phyloP scores from a whole-genome alignment of 352 stramenopile genomes.

The Globisporangium mamillatum region DNA sequence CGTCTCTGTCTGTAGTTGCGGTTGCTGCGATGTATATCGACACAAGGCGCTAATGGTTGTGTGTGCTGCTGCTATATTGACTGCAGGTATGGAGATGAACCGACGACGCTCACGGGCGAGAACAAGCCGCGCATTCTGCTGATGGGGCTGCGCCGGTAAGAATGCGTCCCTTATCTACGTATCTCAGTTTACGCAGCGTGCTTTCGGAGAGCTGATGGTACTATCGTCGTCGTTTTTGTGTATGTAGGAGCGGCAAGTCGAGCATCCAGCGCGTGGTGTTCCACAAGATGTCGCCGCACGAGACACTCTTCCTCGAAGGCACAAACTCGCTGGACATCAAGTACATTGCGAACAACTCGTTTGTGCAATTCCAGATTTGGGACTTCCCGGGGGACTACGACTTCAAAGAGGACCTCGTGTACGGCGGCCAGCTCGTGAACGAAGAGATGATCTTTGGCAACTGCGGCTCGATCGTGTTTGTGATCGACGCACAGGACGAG shows the following conservation, averaged over 20 bases:
- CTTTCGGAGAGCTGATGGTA: background rate
- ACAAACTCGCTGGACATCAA: conserved; percentile 90
- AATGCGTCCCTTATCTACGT: background rate
- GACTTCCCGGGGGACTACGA: conserved; percentile 97
- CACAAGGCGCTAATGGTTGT: background rate
- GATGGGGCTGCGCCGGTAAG: conserved; percentile 93
- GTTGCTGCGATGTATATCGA: background rate
- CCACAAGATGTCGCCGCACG: conserved; percentile 97
- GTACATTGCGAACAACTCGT: conserved; percentile 97
- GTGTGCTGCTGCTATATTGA: background rate
- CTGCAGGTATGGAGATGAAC: conserved; percentile 66
- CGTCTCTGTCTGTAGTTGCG: background rate
- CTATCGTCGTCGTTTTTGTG: background rate
- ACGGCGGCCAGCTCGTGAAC: conserved; percentile 85
- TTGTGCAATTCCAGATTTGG: conserved; percentile 99
- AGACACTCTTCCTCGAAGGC: conserved; percentile 93
- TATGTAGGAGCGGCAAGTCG: conserved; percentile 78
- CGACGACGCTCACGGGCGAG: conserved; percentile 72
- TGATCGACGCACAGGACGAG: conserved; percentile 97
- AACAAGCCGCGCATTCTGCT: conserved; percentile 95
- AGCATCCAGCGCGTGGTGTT: conserved; percentile 97
- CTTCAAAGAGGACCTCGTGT: conserved; percentile 89
- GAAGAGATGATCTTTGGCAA: conserved; percentile 92
- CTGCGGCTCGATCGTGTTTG: conserved; percentile 94
- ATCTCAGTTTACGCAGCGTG: background rate